Conservation (phyloP, 495 filamentous ascomycete genomes). For the Xylaria intraflava region DNA sequence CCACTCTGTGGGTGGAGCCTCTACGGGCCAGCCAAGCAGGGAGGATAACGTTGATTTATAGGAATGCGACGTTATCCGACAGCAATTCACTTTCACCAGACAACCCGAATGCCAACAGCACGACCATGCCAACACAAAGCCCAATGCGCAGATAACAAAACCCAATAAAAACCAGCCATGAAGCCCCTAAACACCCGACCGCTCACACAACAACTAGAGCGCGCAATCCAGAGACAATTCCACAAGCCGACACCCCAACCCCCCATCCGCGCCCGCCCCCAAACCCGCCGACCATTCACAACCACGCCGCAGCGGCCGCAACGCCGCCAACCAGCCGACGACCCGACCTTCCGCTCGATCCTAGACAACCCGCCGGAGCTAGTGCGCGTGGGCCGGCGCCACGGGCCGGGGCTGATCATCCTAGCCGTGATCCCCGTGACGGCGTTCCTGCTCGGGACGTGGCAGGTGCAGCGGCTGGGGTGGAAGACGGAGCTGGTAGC, state of each 20-base stretch:
- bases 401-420: constrained; percentile 76
- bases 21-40: no score
- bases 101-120: not conserved
- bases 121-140: not conserved
- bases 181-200: constrained; percentile 9
- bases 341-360: constrained; percentile 68
- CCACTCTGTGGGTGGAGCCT: no score
- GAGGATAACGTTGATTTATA: no score
- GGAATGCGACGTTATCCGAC: no score
- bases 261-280: not conserved
- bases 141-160: not conserved
- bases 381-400: constrained; percentile 61
- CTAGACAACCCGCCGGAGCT: constrained; percentile 78
- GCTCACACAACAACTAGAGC: constrained; percentile 19
- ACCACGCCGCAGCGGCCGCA: not conserved
- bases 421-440: constrained; percentile 85
- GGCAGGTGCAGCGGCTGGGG: constrained; percentile 89
- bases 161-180: constrained; percentile 9
- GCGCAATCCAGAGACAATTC: constrained; percentile 19
- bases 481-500: constrained; percentile 93
- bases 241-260: not conserved
- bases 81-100: not conserved
- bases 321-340: constrained; percentile 48
- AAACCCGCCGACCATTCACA: not conserved
- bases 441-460: constrained; percentile 82